phyloP scores from a whole-genome alignment of 352 stramenopile species.

The Phytophthora ramorum region DNA sequence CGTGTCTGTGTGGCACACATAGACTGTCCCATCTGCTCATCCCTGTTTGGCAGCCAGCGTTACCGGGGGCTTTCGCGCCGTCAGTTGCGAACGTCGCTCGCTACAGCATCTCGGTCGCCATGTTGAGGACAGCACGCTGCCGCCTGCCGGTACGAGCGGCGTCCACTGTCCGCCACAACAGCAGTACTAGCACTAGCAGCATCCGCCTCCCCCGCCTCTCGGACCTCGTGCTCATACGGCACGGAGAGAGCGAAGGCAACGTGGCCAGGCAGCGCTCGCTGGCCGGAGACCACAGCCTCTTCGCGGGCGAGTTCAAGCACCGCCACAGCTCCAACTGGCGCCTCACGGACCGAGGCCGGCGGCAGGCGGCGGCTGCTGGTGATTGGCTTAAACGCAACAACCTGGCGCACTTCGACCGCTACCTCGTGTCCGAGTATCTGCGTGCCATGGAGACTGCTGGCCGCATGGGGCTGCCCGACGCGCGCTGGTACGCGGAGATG shows the following conservation, averaged over 20 bases:
- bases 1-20: slow-evolving; percentile 28
- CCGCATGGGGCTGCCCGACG: slow-evolving; percentile 72
- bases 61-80: slow-evolving; percentile 1
- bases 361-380: slow-evolving; percentile 75
- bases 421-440: slow-evolving; percentile 90
- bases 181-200: slow-evolving; percentile 21
- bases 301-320: slow-evolving; percentile 88
- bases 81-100: slow-evolving; percentile 38
- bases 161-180: slow-evolving; percentile 10
- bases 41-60: slow-evolving; percentile 16
- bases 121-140: slow-evolving; percentile 31
- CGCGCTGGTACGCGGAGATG: slow-evolving; percentile 90
- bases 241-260: slow-evolving; percentile 91
- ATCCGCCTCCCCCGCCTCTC: slow-evolving; percentile 63
- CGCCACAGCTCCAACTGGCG: slow-evolving; percentile 91
- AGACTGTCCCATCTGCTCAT: slow-evolving; percentile 14
- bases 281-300: slow-evolving; percentile 85
- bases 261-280: slow-evolving; percentile 86
- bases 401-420: slow-evolving; percentile 81
- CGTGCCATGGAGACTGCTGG: slow-evolving; percentile 88
- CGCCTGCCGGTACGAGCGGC: slow-evolving; percentile 5
- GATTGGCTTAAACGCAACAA: slow-evolving; percentile 87
- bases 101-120: slow-evolving; percentile 13
- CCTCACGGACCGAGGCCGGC: slow-evolving; percentile 82
- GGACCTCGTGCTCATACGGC: slow-evolving; percentile 89